These are phyloP conservation scores for Plenodomus tracheiphilus DNA, from an alignment of 2,329 filamentous ascomycete genomes.

Conservation along the genomic window DNA sequence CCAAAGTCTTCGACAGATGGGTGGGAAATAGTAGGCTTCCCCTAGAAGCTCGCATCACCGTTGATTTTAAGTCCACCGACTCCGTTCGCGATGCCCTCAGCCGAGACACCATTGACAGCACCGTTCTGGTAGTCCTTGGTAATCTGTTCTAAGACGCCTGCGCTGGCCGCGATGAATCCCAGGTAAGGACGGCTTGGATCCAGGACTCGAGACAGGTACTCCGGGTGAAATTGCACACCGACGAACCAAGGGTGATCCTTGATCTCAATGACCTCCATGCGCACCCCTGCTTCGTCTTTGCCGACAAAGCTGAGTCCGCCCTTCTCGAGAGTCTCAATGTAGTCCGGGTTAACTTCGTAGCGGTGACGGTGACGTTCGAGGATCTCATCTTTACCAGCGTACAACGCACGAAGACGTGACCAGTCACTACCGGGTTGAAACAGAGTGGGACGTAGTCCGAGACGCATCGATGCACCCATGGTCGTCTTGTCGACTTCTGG, in stretches of 20 bases:
- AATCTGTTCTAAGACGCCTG: conserved; percentile 64
- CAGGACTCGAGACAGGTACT: conserved; percentile 78
- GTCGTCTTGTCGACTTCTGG: conserved; percentile 79
- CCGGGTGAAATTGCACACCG: conserved; percentile 85
- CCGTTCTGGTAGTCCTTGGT: conserved; percentile 36
- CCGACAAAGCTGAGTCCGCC: conserved; percentile 76
- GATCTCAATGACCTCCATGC: conserved; percentile 83
- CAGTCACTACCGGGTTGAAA: conserved; percentile 79
- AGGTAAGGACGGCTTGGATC: conserved; percentile 76
- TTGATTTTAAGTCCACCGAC: conserved; percentile 25
- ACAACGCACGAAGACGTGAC: conserved; percentile 76
- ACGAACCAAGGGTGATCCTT: conserved; percentile 85
- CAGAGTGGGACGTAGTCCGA: conserved; percentile 72
- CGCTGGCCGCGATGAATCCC: conserved; percentile 79
- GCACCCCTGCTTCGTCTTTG: conserved; percentile 75
- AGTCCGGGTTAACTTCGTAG: conserved; percentile 86
- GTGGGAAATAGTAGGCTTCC: background rate
- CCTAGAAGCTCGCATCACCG: conserved; percentile 19
- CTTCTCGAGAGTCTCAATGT: conserved; percentile 68
- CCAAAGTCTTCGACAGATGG: too few species aligned
- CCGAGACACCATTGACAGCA: conserved; percentile 9
- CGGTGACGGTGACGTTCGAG: conserved; percentile 82
- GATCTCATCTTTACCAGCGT: conserved; percentile 58
- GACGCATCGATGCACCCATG: conserved; percentile 84
- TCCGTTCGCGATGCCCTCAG: conserved; percentile 29